Base-by-base conservation (phyloP, 2,329 filamentous ascomycete genomes). In the Exophiala aquamarina region DNA sequence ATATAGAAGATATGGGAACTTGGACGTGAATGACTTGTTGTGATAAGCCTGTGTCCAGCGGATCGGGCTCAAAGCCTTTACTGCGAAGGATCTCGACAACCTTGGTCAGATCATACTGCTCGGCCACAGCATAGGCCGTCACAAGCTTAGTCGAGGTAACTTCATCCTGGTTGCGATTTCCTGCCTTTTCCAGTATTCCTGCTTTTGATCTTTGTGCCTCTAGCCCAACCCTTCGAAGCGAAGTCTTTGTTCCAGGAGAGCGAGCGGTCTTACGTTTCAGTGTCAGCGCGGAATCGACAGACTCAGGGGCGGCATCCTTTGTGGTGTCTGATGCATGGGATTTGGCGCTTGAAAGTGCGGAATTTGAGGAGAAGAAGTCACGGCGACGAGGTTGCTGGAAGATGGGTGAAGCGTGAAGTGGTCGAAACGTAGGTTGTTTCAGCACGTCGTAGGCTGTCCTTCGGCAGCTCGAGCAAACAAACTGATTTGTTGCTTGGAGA, bases 181-280 rank as follows among this genome's bases (percentile, higher is more conserved):
- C 66, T 41, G 58, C 59, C 59, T 73, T 75, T 41, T 67, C 59
- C 53, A 83, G 68, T 55, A 79, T 71, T 1, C 72, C 72, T 59
- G 74, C 73, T 56, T 71, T 75, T 49, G 72, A 80, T 56, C 70
- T 72, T 69, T 95, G 89, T 14, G 91, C 90, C 60, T 93, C 89
- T 14, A 89, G 86, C 23, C 91, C 89, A 10, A 95, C 89, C 49
- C 90, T 81, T 45, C 92, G 83, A 23, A 96, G 74, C 2, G 89
- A 93, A 52, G 84, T 86, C 57, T 89, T 87, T 35, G 81, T 71
- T 18, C 75, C 73, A 3, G 77, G 71, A 18, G 71, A 70, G 52
- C 78, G 68, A n/a, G 66, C 61, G 5, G 67, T 64, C 54, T 79
- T 77, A 47, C 75, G 72, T 60, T 73, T 75, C 58, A 70, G 62